Percentiles rank a stretch among this genome's conserved stretches.
Conservation (phyloP, 2,329 filamentous ascomycete genomes). For the Aspergillus japonicus region DNA sequence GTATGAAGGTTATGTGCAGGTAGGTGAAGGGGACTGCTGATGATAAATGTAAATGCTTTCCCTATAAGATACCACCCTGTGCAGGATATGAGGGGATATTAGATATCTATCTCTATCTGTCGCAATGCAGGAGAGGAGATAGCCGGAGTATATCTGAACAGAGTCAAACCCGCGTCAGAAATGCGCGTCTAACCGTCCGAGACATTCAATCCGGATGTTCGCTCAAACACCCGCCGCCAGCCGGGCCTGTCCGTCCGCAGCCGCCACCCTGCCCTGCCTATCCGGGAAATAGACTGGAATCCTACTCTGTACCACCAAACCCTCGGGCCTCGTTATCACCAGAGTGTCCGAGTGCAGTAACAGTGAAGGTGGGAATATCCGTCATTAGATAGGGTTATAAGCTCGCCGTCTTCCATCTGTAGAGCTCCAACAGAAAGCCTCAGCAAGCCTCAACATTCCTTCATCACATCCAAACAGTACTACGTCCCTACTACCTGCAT, state of each 20-base stretch:
- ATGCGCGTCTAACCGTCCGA: background rate
- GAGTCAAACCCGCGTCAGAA: background rate
- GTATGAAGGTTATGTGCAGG: background rate
- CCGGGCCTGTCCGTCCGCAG: constrained; percentile 18
- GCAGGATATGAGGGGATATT: background rate
- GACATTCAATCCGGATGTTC: background rate
- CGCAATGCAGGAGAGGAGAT: too few relatives aligned
- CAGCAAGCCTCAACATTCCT: background rate
- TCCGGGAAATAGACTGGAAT: background rate
- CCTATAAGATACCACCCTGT: background rate
- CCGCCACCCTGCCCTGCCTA: constrained; percentile 15
- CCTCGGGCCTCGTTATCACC: too few relatives aligned
- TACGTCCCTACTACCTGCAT: background rate
- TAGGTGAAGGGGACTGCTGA: background rate
- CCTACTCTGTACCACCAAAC: too few relatives aligned
- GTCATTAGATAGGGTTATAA: background rate
- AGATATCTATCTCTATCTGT: too few relatives aligned
- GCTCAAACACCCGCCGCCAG: constrained; percentile 19
- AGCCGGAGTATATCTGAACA: constrained; percentile 5
- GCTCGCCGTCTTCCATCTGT: background rate
- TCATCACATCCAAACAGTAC: background rate
- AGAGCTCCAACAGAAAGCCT: background rate
- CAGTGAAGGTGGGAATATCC: background rate
- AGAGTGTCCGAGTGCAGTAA: background rate
- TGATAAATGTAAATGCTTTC: background rate